These are phyloP conservation scores for Corymbia maculata DNA, from an alignment of 345 rosid species.

Conservation along the genomic window DNA sequence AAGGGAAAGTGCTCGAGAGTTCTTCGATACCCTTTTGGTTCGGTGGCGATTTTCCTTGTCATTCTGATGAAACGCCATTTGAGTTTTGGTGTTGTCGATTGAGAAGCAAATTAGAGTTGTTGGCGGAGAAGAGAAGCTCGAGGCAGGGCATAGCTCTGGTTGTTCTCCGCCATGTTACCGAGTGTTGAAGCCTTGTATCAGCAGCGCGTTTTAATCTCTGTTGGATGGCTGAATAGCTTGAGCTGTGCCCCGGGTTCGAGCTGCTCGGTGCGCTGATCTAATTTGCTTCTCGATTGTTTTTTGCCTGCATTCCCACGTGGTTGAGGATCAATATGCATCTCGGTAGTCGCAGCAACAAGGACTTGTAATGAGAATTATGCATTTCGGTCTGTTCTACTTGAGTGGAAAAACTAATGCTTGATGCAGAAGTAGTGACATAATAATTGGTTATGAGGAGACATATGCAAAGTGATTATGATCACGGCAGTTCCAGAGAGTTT, in stretches of 20 bases:
- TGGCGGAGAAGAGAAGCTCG: not conserved
- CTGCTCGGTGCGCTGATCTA: not conserved
- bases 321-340: not conserved
- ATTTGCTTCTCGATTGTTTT: not conserved
- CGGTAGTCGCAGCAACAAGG: not conserved
- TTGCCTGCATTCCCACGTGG: not conserved
- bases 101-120: not conserved
- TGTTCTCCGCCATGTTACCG: not conserved
- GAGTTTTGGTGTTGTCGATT: not conserved
- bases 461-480: not conserved
- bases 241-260: not conserved
- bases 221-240: not conserved
- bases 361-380: not conserved
- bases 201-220: not conserved
- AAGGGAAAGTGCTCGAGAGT: not conserved
- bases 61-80: not conserved
- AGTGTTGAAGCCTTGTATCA: not conserved
- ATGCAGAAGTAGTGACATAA: not conserved
- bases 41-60: not conserved
- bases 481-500: not conserved
- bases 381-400: not conserved
- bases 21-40: not conserved
- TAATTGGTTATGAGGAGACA: not conserved
- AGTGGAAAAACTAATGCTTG: not conserved
- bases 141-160: not conserved